Evolutionary conservation across 2,329 filamentous ascomycete genomes (phyloP).

Genomic region (Drechslera avenae): DNA sequence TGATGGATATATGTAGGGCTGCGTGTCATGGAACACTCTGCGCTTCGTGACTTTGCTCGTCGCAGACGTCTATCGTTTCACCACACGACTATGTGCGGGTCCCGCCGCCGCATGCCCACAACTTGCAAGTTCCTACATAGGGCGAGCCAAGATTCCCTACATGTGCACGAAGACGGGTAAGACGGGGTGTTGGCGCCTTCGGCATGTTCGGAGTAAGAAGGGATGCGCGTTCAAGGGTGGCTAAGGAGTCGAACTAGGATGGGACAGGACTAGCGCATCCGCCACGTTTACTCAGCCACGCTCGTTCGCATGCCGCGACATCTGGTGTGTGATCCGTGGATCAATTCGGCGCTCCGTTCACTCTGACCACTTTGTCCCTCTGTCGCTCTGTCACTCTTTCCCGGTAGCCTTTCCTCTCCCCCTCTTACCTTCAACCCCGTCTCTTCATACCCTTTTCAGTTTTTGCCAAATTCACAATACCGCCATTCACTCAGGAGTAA

Average conservation of each 20-base stretch:
- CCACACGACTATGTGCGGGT: too few relatives aligned
- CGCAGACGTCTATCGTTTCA: too few relatives aligned
- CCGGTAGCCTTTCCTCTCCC: neutral
- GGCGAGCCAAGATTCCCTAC: neutral
- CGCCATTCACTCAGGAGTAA: too few relatives aligned
- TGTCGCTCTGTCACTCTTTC: neutral
- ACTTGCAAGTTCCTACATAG: neutral
- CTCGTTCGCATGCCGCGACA: conserved; percentile 15
- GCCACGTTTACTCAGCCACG: conserved; percentile 17
- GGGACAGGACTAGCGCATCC: conserved; percentile 5
- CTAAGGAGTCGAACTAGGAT: neutral
- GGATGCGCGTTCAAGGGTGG: conserved; percentile 1
- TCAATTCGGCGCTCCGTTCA: conserved; percentile 1
- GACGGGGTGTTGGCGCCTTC: conserved; percentile 1
- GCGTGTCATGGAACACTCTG: too few relatives aligned
- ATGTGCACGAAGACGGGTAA: conserved; percentile 3
- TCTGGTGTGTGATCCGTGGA: conserved; percentile 12
- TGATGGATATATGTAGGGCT: too few relatives aligned
- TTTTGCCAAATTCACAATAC: neutral
- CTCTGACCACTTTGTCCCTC: neutral
- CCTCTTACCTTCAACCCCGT: neutral
- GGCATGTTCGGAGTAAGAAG: neutral
- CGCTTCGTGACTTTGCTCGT: too few relatives aligned
- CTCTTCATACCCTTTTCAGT: neutral
- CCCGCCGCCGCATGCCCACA: too few relatives aligned